Evolutionary conservation across 2,329 filamentous ascomycete genomes (phyloP).

Genomic region (Penicillium sp.): DNA sequence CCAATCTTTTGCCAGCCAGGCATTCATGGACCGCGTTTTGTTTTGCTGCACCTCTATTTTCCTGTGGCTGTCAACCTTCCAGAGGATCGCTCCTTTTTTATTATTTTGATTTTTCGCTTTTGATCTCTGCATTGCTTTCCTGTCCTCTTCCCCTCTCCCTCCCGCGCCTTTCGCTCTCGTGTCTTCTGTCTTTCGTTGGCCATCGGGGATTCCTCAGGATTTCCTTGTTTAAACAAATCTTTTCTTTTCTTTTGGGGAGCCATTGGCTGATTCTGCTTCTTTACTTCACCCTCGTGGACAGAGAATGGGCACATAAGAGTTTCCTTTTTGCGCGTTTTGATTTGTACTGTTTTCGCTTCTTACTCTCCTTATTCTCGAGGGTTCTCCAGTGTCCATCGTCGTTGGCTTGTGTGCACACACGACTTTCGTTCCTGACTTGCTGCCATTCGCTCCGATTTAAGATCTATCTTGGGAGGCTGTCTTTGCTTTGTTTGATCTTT

Average conservation of each 20-base stretch:
- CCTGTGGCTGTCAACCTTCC: constrained; percentile 24
- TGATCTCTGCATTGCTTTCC: constrained; percentile 12
- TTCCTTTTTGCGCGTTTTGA: constrained; percentile 5
- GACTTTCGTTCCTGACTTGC: constrained; percentile 1
- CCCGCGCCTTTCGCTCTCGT: not conserved
- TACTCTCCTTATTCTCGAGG: constrained; percentile 12
- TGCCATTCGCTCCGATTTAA: constrained; percentile 15
- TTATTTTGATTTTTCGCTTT: constrained; percentile 30
- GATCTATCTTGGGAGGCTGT: constrained; percentile 15
- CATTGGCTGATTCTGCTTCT: not conserved
- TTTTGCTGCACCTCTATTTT: constrained; percentile 23
- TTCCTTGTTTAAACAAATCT: not conserved
- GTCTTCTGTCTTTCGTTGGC: not conserved
- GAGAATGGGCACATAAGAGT: constrained; percentile 21
- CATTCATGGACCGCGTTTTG: constrained; percentile 22
- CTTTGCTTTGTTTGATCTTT: constrained; percentile 5
- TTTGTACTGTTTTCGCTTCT: constrained; percentile 12
- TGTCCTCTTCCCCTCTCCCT: constrained; percentile 8
- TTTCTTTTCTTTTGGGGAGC: not conserved
- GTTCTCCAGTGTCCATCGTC: not conserved
- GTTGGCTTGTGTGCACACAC: constrained; percentile 10
- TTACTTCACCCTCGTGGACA: constrained; percentile 7
- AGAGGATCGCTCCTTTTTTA: constrained; percentile 14
- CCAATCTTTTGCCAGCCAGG: constrained; percentile 22
- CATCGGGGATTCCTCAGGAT: not conserved